Conservation (phyloP, 371 early-diverging fungal genomes). For the Rhizopus stolonifer region DNA sequence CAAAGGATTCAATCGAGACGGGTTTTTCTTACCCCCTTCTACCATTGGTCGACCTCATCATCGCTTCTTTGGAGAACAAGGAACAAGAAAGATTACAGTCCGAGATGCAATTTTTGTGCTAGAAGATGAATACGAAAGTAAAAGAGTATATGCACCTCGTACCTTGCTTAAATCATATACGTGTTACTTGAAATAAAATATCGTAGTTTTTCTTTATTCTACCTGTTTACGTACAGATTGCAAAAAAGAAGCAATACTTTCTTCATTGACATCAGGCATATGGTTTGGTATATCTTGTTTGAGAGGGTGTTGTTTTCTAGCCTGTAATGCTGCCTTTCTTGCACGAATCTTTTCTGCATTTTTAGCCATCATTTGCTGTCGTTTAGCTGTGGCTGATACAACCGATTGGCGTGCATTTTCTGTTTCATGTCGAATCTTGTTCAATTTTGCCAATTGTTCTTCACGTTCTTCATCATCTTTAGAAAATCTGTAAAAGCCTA, state of each 20-base stretch:
- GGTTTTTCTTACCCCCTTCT: constrained; percentile 39
- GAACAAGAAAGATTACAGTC: constrained; percentile 61
- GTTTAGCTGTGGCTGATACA: constrained; percentile 39
- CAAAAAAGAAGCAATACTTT: constrained; percentile 31
- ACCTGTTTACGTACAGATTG: constrained; percentile 28
- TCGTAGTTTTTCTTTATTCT: constrained; percentile 12
- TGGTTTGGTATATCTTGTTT: constrained; percentile 12
- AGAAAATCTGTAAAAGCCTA: constrained; percentile 74
- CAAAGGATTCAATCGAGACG: constrained; percentile 22
- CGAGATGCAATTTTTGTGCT: constrained; percentile 72
- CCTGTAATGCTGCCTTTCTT: constrained; percentile 32
- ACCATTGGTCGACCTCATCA: constrained; percentile 36
- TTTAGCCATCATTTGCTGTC: constrained; percentile 50
- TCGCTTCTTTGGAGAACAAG: constrained; percentile 36
- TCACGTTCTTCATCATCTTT: constrained; percentile 67
- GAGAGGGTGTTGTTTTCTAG: constrained; percentile 24
- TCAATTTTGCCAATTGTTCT: constrained; percentile 64
- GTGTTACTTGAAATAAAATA: constrained; percentile 50
- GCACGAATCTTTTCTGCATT: constrained; percentile 48
- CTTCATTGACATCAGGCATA: constrained; percentile 24
- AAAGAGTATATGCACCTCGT: constrained; percentile 51
- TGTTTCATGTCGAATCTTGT: constrained; percentile 58
- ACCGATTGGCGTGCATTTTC: constrained; percentile 42
- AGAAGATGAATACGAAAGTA: constrained; percentile 66
- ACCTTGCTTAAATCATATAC: constrained; percentile 64